Evolutionary conservation across 192 early-diverging fungal genomes (phyloP).

Genomic region (Pecoramyces ruminantium): DNA sequence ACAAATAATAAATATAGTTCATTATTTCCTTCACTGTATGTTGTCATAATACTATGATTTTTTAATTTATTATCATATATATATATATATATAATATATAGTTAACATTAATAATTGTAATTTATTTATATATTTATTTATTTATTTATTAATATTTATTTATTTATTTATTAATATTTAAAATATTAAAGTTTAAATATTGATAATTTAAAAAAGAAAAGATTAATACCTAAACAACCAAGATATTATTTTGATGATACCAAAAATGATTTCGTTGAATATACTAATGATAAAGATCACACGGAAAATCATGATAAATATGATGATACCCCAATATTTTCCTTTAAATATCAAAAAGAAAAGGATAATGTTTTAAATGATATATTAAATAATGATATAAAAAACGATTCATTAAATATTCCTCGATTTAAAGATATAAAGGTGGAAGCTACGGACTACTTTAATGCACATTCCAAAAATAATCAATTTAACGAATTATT

Average conservation of each 20-base stretch:
- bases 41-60: neutral
- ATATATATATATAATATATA: too few species aligned
- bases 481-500: neutral
- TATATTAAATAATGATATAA: neutral
- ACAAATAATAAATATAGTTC: neutral
- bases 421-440: too few species aligned
- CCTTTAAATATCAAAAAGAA: neutral
- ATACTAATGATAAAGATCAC: neutral
- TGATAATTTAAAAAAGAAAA: neutral
- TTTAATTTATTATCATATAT: too few species aligned
- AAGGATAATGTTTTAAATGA: neutral
- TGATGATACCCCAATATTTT: too few species aligned
- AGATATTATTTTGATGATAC: neutral
- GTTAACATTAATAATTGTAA: too few species aligned
- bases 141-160: too few species aligned
- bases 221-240: neutral
- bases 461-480: neutral
- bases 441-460: too few species aligned
- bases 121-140: too few species aligned
- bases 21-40: neutral
- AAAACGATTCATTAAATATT: neutral
- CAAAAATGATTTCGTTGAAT: neutral
- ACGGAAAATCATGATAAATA: neutral
- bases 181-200: neutral
- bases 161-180: too few species aligned